phyloP scores from a whole-genome alignment of 1,284 basidiomycete genomes.

The Ustilago shanxiensis region DNA sequence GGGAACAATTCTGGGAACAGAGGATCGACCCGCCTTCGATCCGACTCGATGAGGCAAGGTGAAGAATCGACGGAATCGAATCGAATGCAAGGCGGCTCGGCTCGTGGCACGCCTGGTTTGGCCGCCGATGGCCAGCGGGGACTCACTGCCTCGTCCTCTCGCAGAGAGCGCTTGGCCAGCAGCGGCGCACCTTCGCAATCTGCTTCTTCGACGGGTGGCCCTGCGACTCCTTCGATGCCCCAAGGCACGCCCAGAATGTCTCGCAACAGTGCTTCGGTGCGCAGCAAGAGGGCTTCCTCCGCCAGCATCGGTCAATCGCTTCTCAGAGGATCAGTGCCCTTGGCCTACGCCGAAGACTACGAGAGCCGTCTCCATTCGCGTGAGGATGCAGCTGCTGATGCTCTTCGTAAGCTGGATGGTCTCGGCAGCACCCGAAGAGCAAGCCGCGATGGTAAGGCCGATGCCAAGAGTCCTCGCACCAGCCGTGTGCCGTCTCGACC shows the following conservation, averaged over 20 bases:
- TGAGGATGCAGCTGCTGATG: conserved; percentile 87
- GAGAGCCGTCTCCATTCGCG: conserved; percentile 68
- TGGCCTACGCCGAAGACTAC: conserved; percentile 55
- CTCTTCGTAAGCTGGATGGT: conserved; percentile 92
- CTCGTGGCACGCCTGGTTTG: conserved; percentile 1
- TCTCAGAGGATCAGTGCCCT: conserved; percentile 59
- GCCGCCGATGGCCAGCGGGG: conserved; percentile 16
- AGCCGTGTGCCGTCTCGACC: conserved; percentile 54
- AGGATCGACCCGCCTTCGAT: conserved; percentile 12
- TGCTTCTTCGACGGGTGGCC: conserved; percentile 2
- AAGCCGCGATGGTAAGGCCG: conserved; percentile 47
- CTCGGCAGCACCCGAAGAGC: conserved; percentile 75
- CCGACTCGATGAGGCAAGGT: conserved; percentile 21
- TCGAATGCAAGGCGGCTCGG: conserved; percentile 1
- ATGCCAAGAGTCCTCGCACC: conserved; percentile 52
- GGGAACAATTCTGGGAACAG: conserved; percentile 2
- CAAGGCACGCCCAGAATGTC: conserved; percentile 29
- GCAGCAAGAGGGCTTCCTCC: conserved; percentile 69
- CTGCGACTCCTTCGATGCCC: conserved; percentile 5
- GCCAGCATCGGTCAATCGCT: conserved; percentile 72
- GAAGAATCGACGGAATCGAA: conserved; percentile 20
- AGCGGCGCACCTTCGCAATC: conserved; percentile 17
- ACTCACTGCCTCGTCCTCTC: conserved; percentile 10
- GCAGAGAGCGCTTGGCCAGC: conserved; percentile 34
- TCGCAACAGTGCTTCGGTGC: conserved; percentile 34